Conservation (phyloP, 176 grass and related monocot genomes). For the Phyllostachys edulis region DNA sequence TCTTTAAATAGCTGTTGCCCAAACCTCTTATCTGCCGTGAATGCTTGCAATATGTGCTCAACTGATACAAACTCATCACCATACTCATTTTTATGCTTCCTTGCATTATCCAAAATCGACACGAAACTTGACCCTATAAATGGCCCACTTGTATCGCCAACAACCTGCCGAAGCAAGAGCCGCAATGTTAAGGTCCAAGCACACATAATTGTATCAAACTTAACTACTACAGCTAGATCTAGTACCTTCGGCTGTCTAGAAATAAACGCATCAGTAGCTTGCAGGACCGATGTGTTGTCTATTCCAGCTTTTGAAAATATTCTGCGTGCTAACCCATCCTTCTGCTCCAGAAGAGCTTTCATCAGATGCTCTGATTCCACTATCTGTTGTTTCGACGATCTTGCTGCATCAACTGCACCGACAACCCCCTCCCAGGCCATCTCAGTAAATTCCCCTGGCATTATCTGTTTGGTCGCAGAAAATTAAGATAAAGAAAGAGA, state of each 20-base stretch:
- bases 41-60: slow-evolving; percentile 79
- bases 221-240: neutral
- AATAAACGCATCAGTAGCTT: slow-evolving; percentile 82
- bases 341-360: slow-evolving; percentile 95
- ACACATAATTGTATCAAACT: neutral
- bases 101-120: slow-evolving; percentile 70
- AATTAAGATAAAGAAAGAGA: neutral
- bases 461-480: slow-evolving; percentile 44
- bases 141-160: slow-evolving; percentile 72
- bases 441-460: slow-evolving; percentile 64
- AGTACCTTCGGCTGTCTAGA: slow-evolving; percentile 75
- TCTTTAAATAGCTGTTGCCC: slow-evolving; percentile 79
- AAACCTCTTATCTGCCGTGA: slow-evolving; percentile 81
- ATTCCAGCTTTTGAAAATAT: slow-evolving; percentile 85
- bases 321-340: slow-evolving; percentile 88
- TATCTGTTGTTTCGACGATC: slow-evolving; percentile 71
- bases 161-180: slow-evolving; percentile 53
- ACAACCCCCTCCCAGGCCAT: slow-evolving; percentile 86
- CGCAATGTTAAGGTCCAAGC: neutral
- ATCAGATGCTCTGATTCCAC: slow-evolving; percentile 90
- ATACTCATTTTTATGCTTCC: slow-evolving; percentile 80
- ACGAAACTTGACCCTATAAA: slow-evolving; percentile 71
- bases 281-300: slow-evolving; percentile 75
- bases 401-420: slow-evolving; percentile 75
- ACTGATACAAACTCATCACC: slow-evolving; percentile 87